Percentiles rank a stretch among this genome's conserved stretches.
phyloP scores from a whole-genome alignment of 306 rosid genomes.

The Chamaecrista fasciculata region DNA sequence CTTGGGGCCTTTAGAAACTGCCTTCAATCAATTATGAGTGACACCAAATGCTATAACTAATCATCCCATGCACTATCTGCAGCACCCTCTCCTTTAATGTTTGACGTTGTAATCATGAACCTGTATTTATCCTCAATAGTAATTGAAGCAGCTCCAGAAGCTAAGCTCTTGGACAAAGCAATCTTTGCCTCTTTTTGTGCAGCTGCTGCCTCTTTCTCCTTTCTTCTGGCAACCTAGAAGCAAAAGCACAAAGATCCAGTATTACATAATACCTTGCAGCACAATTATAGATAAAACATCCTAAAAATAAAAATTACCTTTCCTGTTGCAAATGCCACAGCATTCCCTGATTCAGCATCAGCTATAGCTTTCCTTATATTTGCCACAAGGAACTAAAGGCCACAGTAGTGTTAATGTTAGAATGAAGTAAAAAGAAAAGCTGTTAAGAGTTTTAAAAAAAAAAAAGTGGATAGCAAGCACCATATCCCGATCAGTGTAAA shows the following conservation, averaged over 20 bases:
- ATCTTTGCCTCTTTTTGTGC: slow-evolving; percentile 72
- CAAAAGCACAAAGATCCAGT: slow-evolving; percentile 21
- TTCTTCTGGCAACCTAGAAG: slow-evolving; percentile 75
- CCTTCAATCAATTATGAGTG: slow-evolving; percentile 24
- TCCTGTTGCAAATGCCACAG: slow-evolving; percentile 69
- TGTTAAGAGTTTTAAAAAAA: not conserved
- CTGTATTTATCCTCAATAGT: slow-evolving; percentile 75
- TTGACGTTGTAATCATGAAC: slow-evolving; percentile 64
- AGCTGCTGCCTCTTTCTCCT: slow-evolving; percentile 86
- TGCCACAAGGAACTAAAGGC: slow-evolving; percentile 67
- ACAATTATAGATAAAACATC: not conserved
- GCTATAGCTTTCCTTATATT: slow-evolving; percentile 83
- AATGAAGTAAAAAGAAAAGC: slow-evolving; percentile 10
- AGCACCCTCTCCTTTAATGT: slow-evolving; percentile 58
- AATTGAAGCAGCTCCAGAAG: slow-evolving; percentile 49
- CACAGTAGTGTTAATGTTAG: slow-evolving; percentile 27
- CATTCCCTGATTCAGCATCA: slow-evolving; percentile 70
- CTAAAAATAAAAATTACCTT: slow-evolving; percentile 49
- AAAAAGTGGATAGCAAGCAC: slow-evolving; percentile 37
- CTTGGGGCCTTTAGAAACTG: slow-evolving; percentile 31
- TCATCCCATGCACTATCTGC: slow-evolving; percentile 96
- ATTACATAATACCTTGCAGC: not conserved
- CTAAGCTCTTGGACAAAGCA: slow-evolving; percentile 50
- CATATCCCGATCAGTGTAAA: slow-evolving; percentile 77
- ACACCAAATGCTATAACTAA: slow-evolving; percentile 30